Evolutionary conservation across 176 grass and related monocot species (phyloP), one percentile per base, ranked within the genome.

Genomic region (Cocos nucifera): DNA sequence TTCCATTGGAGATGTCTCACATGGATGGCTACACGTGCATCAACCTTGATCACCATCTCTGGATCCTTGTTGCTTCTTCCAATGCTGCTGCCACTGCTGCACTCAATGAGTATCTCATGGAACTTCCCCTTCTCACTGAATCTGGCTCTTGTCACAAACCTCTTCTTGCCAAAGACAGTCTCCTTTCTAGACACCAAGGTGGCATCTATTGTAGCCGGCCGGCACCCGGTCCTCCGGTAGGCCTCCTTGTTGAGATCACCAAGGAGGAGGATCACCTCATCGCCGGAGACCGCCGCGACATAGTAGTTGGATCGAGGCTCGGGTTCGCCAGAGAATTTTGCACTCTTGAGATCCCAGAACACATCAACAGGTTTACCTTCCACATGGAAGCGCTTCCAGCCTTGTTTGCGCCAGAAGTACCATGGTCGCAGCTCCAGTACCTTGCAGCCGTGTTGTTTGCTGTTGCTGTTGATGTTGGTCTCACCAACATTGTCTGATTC

Each of bases 1-100:
- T 95, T 95, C 89, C 85, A 95, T 27, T 95, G 89, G 35, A 95
- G 81, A 20, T 95, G 89, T 78, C 80, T 89, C 72, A 95, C 89
- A n/a, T 80, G 74, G 23, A 95, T 79, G 1, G 77, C 81, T 49
- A 82, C 64, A 61, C 85, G 75, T 20, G 81, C 89, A 53, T 95
- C 85, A 25, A 95, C 82, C 61, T 56, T 85, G 70, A 95, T 76
- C 75, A 85, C 85, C 69, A 85, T 72, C 22, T 65, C 67, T 0
- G 75, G 75, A 61, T 91, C 86, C 0, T 1, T 77, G 53, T 61
- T 73, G 22, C 69, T 61, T 16, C 69, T 61, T 16, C 61, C 77
- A 14, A 67, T 16, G 24, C 62, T 65, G 17, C 55, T 79, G 2
- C 69, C 77, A 0, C 65, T 66, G 22, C 58, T 70, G 74, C 77